Evolutionary conservation across 1,284 basidiomycete species (phyloP), one percentile per base, ranked within the genome.

Genomic region (Pascua sp.): DNA sequence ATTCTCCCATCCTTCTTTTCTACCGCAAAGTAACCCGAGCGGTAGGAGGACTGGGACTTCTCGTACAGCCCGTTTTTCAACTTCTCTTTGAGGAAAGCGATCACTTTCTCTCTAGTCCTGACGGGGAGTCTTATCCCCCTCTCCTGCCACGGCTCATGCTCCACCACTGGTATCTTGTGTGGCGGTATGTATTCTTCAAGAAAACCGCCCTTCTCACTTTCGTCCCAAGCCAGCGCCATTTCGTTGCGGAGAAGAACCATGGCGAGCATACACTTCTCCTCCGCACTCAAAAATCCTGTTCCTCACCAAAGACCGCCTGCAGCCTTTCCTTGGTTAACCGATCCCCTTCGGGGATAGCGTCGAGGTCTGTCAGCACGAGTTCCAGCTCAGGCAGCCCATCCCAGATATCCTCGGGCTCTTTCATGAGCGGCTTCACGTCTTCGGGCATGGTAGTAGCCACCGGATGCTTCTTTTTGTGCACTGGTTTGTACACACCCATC

Each of bases 1-100:
- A 59, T 51, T 16, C 53, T 11, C 9, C 57, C 57, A 32, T 51
- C 57, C 48, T 55, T 55, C 49, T 59, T 59, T 39, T 59, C 53
- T 15, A 55, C 57, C 12, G 53, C 39, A 41, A 59, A 59, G 52
- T 42, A 55, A 11, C 43, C 48, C 2, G 54, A 55, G 3, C 48
- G 12, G 42, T 55, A 55, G 5, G 48, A 39, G 4, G 54, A 49
- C n/a, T 55, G 54, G 2, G 54, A 55, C 13, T 49, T 36, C 42
- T 55, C 54, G 38, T 55, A 55, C 8, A 55, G 24, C 4, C 54
- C 54, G 8, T 40, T n/a, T 37, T 46, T 44, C 1, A 55, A 15
- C 48, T 55, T 55, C 9, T 32, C 13, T n/a, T 42, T n/a, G 16
- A 55, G 43, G 39, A 39, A 55, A 5, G 11, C 42, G 8, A 55